Evolutionary conservation across 106 monocot genomes (phyloP).

Genomic region (Iris macrosiphon): DNA sequence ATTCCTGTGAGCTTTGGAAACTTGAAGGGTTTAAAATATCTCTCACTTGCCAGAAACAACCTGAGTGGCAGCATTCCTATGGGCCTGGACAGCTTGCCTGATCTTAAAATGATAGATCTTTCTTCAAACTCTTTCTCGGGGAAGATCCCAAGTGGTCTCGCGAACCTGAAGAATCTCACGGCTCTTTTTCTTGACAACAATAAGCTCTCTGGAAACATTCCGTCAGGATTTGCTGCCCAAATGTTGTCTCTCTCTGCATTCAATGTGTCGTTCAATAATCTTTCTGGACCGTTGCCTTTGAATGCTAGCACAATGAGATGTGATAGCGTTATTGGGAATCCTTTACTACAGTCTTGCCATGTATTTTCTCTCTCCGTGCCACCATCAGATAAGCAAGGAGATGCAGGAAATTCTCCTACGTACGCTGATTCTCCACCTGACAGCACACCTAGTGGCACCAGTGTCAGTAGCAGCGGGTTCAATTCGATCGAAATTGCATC

Average conservation of each 20-base stretch:
- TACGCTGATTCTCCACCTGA: conserved; percentile 18
- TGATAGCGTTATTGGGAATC: conserved; percentile 62
- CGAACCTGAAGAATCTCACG: conserved; percentile 58
- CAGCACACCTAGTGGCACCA: conserved; percentile 13
- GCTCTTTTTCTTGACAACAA: conserved; percentile 68
- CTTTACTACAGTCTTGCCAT: conserved; percentile 49
- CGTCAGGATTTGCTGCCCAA: conserved; percentile 36
- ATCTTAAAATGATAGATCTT: conserved; percentile 61
- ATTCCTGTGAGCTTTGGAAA: conserved; percentile 44
- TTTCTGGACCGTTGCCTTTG: conserved; percentile 65
- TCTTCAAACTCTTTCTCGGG: conserved; percentile 75
- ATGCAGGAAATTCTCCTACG: conserved; percentile 15
- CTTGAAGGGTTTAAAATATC: conserved; percentile 36
- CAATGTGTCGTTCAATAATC: conserved; percentile 90
- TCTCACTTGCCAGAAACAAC: conserved; percentile 57
- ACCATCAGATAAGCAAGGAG: conserved; percentile 35
- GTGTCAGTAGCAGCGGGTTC: conserved; percentile 30
- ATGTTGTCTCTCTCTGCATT: conserved; percentile 43
- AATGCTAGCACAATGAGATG: conserved; percentile 39
- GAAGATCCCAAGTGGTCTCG: conserved; percentile 53
- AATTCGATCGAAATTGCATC: conserved; percentile 72
- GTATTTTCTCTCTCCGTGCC: conserved; percentile 36
- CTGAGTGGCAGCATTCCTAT: conserved; percentile 60
- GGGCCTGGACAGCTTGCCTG: conserved; percentile 34
- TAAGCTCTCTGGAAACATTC: conserved; percentile 70